phyloP scores from a whole-genome alignment of 2,329 filamentous ascomycete genomes.

The Dendrostoma leiphaemia region DNA sequence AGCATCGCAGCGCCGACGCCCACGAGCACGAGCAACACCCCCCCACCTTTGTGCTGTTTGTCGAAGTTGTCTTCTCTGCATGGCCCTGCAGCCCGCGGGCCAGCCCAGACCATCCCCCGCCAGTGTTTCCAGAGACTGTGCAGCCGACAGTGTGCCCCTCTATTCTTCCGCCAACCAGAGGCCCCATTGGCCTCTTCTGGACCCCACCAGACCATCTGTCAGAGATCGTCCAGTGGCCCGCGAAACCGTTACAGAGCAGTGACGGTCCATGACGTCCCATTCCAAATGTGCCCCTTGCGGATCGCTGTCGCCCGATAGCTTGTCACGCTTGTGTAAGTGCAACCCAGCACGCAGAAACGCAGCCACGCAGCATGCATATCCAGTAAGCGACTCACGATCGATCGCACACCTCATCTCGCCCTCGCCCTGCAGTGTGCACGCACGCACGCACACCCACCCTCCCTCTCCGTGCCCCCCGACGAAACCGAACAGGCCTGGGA shows the following conservation, averaged over 20 bases:
- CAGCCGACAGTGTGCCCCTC: not conserved
- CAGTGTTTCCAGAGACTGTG: slow-evolving; percentile 4
- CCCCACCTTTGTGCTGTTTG: too few relatives aligned
- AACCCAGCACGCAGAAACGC: too few relatives aligned
- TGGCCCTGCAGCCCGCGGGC: not conserved
- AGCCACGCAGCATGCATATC: too few relatives aligned
- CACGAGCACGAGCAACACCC: too few relatives aligned
- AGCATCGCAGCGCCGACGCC: too few relatives aligned
- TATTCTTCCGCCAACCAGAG: slow-evolving; percentile 8
- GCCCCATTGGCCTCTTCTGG: too few relatives aligned
- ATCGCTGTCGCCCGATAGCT: slow-evolving; percentile 7
- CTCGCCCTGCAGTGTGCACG: not conserved
- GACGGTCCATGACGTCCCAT: slow-evolving; percentile 3
- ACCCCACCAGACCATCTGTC: too few relatives aligned
- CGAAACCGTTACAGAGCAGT: not conserved
- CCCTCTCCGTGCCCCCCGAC: not conserved
- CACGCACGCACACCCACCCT: not conserved
- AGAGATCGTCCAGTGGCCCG: not conserved
- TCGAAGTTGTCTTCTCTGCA: too few relatives aligned
- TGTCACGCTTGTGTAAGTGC: too few relatives aligned
- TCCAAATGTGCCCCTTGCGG: not conserved
- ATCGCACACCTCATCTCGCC: too few relatives aligned
- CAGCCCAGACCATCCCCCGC: not conserved
- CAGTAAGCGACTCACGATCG: too few relatives aligned
- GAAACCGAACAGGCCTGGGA: not conserved